A percentile compares a stretch with the other conserved stretches of the same genome.
Evolutionary conservation across 192 early-diverging fungal species (phyloP).

Genomic region (Entomortierella lignicola): DNA sequence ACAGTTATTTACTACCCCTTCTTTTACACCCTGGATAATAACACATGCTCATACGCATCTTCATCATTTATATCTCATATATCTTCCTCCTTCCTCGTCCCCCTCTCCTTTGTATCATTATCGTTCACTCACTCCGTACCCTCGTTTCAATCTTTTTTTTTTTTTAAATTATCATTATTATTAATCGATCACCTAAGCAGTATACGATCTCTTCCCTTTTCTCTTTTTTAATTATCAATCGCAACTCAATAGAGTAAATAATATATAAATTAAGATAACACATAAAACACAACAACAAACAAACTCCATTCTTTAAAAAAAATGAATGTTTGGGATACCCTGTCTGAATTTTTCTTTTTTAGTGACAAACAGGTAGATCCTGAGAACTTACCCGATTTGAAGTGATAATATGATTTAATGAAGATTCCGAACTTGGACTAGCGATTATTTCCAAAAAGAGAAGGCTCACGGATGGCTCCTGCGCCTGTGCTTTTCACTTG

Average conservation of each 20-base stretch:
- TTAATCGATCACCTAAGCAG: neutral
- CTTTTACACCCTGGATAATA: no score
- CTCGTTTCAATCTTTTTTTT: neutral
- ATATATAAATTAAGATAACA: neutral
- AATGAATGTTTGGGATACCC: no score
- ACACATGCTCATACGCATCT: no score
- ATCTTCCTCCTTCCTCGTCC: neutral
- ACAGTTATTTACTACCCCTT: no score
- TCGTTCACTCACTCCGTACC: neutral
- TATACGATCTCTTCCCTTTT: neutral
- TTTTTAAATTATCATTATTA: neutral
- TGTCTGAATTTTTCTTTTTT: no score
- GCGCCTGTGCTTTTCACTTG: constrained; percentile 6
- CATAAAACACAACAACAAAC: no score
- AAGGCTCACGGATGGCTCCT: constrained; percentile 5
- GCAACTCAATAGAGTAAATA: neutral
- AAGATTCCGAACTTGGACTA: neutral
- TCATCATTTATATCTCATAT: neutral
- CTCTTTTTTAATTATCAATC: neutral
- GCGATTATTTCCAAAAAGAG: neutral
- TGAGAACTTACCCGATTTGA: neutral
- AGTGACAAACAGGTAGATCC: no score
- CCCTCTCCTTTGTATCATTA: neutral
- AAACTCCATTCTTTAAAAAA: no score
- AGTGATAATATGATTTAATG: neutral